Evolutionary conservation across 805 yeast genomes (phyloP).

Genomic region (Teunomyces panamensis): DNA sequence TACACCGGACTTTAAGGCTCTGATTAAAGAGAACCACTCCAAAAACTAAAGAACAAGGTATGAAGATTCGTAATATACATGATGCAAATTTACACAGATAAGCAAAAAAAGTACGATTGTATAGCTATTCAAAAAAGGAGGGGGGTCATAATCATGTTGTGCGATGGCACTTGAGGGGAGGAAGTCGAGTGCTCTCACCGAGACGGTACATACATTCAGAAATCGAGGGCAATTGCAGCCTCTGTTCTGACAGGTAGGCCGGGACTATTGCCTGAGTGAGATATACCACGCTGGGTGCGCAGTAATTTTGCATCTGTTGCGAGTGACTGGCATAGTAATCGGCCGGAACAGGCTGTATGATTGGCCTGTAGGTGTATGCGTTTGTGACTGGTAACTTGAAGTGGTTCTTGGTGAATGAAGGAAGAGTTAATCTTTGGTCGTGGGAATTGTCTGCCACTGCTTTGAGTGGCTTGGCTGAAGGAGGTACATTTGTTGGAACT

Average conservation of each 20-base stretch:
- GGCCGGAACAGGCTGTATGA: not conserved
- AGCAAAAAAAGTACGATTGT: too few relatives aligned
- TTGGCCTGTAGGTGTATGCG: not conserved
- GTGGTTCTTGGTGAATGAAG: too few relatives aligned
- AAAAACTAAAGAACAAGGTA: not conserved
- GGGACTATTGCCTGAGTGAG: not conserved
- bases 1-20: conserved; percentile 36
- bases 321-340: not conserved
- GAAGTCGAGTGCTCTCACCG: conserved; percentile 1
- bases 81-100: too few relatives aligned
- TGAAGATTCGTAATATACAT: too few relatives aligned
- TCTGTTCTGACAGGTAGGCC: not conserved
- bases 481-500: too few relatives aligned
- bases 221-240: not conserved
- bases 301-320: not conserved
- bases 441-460: not conserved
- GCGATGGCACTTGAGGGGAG: not conserved
- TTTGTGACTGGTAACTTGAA: not conserved
- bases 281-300: not conserved
- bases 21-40: not conserved
- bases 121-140: too few relatives aligned
- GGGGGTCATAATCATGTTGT: not conserved
- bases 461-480: too few relatives aligned
- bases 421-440: not conserved
- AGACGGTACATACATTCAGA: conserved; percentile 1